Conservation (phyloP, 345 rosid species). For the Turnera subulata region DNA sequence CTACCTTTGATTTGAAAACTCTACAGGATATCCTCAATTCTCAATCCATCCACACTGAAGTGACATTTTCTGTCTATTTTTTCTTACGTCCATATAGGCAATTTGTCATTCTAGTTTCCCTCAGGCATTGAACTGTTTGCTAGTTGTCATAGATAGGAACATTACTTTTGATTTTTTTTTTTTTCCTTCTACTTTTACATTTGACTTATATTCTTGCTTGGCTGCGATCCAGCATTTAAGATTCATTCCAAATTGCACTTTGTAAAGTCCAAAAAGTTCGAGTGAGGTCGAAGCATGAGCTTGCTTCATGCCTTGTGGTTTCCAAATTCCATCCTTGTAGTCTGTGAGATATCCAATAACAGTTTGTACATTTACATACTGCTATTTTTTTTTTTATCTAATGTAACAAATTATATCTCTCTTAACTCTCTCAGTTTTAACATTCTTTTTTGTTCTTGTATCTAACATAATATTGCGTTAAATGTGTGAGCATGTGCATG, state of each 20-base stretch:
- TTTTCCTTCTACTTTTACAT: conserved; percentile 8
- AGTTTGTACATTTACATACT: conserved; percentile 6
- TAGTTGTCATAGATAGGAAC: conserved; percentile 28
- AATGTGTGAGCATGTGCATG: background rate
- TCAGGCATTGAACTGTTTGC: conserved; percentile 26
- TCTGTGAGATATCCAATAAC: background rate
- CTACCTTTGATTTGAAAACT: conserved; percentile 10
- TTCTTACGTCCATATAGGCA: conserved; percentile 4
- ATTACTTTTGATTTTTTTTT: background rate
- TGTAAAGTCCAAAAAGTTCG: conserved; percentile 28
- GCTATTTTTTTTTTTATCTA: background rate
- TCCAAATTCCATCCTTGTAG: conserved; percentile 7
- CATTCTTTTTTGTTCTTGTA: background rate
- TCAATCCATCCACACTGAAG: conserved; percentile 8
- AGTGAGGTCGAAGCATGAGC: conserved; percentile 16
- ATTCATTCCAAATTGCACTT: conserved; percentile 25
- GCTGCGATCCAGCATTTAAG: conserved; percentile 32
- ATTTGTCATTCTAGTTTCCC: conserved; percentile 13
- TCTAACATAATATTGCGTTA: background rate
- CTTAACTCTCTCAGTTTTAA: background rate
- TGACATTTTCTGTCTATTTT: conserved; percentile 8
- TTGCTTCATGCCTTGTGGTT: conserved; percentile 9
- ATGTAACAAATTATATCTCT: background rate
- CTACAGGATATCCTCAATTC: conserved; percentile 9
- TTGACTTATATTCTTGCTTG: conserved; percentile 26